Evolutionary conservation across 2,329 filamentous ascomycete species (phyloP).

Genomic region (Stachybotrys elegans): DNA sequence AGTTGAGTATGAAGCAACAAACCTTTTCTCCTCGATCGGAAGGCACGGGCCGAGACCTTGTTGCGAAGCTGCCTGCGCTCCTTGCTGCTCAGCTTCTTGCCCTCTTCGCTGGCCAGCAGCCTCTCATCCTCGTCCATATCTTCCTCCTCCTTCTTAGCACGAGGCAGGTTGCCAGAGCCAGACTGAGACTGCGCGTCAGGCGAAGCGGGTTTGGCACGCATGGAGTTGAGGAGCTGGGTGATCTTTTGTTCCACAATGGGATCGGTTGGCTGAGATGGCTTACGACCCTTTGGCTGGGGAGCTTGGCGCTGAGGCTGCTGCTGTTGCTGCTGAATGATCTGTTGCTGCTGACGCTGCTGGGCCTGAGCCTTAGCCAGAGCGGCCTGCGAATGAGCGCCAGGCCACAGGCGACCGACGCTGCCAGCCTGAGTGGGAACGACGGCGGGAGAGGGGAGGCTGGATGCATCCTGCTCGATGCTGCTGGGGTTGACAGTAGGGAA

Average conservation of each 20-base stretch:
- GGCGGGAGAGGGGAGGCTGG: slow-evolving; percentile 37
- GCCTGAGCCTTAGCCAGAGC: slow-evolving; percentile 69
- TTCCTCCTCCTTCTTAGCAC: slow-evolving; percentile 86
- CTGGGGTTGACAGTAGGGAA: slow-evolving; percentile 61
- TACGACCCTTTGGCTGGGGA: slow-evolving; percentile 41
- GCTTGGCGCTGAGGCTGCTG: slow-evolving; percentile 44
- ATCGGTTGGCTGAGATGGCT: slow-evolving; percentile 52
- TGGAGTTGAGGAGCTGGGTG: slow-evolving; percentile 84
- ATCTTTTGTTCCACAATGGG: slow-evolving; percentile 88
- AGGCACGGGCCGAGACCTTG: slow-evolving; percentile 96
- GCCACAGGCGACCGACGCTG: slow-evolving; percentile 73
- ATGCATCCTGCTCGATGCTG: slow-evolving; percentile 56
- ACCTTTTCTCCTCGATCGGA: slow-evolving; percentile 98
- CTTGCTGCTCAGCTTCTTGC: slow-evolving; percentile 98
- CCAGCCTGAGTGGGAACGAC: slow-evolving; percentile 46
- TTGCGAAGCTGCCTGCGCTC: slow-evolving; percentile 95
- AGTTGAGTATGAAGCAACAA: slow-evolving; percentile 29
- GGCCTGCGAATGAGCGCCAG: slow-evolving; percentile 89
- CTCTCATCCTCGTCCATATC: slow-evolving; percentile 99
- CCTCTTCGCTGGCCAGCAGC: slow-evolving; percentile 90
- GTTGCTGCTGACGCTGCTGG: slow-evolving; percentile 63
- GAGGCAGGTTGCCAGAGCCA: slow-evolving; percentile 63
- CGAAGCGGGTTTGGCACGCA: slow-evolving; percentile 67
- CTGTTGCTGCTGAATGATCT: slow-evolving; percentile 47
- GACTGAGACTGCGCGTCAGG: slow-evolving; percentile 39